Evolutionary conservation across 495 filamentous ascomycete species (phyloP), one percentile per base, ranked within the genome.

Genomic region (Xylaria sp.): DNA sequence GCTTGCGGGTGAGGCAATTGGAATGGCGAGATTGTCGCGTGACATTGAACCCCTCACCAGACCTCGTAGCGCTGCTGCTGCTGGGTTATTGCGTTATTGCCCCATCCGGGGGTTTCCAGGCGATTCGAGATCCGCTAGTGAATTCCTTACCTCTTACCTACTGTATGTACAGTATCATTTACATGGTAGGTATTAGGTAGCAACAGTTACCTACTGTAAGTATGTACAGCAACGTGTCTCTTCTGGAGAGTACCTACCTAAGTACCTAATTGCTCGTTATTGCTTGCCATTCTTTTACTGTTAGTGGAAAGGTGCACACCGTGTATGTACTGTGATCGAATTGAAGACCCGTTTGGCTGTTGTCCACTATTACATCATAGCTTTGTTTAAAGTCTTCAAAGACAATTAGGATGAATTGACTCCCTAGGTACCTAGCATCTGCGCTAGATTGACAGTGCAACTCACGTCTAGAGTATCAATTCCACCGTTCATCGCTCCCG

Each of bases 11-110:
- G 62, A 66, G 19, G 62, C 62, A 66, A 40, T 52, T 21, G 44
- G 48, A 67, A 67, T 67, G 64, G 64, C 64, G 64, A 67, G 64
- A 67, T 67, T 41, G 64, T 67, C 64, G 64, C 64, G 64, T 67
- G 64, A 67, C 64, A 31, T 11, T n/a, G 29, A 8, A 67, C 64
- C 64, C 64, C 64, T 55, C 64, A 67, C 44, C n/a, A 67, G 63
- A 67, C 63, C 43, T 65, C n/a, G n/a, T n/a, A n/a, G n/a, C n/a
- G n/a, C n/a, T n/a, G n/a, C n/a, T n/a, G n/a, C n/a, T n/a, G n/a
- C n/a, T n/a, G n/a, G n/a, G n/a, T n/a, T n/a, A n/a, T n/a, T n/a
- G n/a, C n/a, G 7, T 24, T 35, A 58, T 33, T 50, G 61, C 24
- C 29, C 33, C 48, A 67, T 40, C 21, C 35, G 46, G 55, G 48